A percentile compares a stretch with the other conserved stretches of the same genome.
Evolutionary conservation across 305 asterid species (phyloP).

Genomic region (Fraxinus angustifolia): DNA sequence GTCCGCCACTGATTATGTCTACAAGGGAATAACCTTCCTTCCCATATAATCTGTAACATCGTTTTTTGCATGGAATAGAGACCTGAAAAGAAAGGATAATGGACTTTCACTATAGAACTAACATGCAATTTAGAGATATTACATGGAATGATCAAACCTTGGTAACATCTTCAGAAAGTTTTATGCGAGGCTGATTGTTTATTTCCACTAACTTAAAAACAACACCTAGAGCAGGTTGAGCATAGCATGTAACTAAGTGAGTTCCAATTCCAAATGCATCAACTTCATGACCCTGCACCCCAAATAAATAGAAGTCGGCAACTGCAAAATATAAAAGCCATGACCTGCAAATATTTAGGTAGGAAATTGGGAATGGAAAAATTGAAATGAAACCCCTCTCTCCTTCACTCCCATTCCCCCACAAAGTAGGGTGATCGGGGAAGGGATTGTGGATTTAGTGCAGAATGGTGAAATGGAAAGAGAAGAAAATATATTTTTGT

Average conservation of each 20-base stretch:
- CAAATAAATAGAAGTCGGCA: not conserved
- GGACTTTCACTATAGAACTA: slow-evolving; percentile 12
- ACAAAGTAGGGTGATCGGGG: not conserved
- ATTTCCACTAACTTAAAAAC: slow-evolving; percentile 98
- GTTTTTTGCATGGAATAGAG: slow-evolving; percentile 95
- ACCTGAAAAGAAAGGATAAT: slow-evolving; percentile 53
- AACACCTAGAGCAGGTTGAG: slow-evolving; percentile 94
- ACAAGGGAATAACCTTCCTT: slow-evolving; percentile 95
- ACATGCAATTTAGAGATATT: slow-evolving; percentile 3
- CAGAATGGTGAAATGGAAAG: not conserved
- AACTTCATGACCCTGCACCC: slow-evolving; percentile 84
- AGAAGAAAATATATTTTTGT: not conserved
- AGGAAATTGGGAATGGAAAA: slow-evolving; percentile 2
- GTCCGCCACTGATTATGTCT: no score
- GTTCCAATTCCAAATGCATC: slow-evolving; percentile 97
- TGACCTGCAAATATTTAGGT: not conserved
- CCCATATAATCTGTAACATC: slow-evolving; percentile 87
- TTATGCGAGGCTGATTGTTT: slow-evolving; percentile 93
- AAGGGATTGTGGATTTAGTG: not conserved
- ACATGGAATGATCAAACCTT: slow-evolving; percentile 57
- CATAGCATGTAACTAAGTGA: slow-evolving; percentile 93
- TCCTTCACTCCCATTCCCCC: not conserved
- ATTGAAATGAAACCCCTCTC: not conserved
- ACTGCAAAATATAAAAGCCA: slow-evolving; percentile 10
- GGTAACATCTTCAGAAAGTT: slow-evolving; percentile 94